Percentiles rank a stretch among this genome's conserved stretches.
phyloP scores from a whole-genome alignment of 2,329 filamentous ascomycete species.

The Calonectria naviculata region DNA sequence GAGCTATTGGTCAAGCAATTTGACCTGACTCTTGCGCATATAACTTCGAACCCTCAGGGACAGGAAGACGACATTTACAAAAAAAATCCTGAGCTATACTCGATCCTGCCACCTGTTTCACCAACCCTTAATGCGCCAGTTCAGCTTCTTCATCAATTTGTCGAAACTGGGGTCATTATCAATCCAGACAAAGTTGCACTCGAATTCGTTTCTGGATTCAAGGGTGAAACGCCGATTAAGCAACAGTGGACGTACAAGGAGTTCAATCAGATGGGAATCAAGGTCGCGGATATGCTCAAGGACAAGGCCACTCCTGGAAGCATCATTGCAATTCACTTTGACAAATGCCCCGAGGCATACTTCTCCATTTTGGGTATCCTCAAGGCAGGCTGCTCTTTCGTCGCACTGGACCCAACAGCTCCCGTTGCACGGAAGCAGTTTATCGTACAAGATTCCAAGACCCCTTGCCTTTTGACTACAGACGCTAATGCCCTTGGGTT shows the following conservation, averaged over 20 bases:
- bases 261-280: slow-evolving; percentile 77
- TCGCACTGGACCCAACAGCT: slow-evolving; percentile 82
- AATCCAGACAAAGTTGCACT: slow-evolving; percentile 74
- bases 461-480: slow-evolving; percentile 71
- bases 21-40: slow-evolving; percentile 71
- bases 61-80: slow-evolving; percentile 51
- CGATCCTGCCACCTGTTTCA: slow-evolving; percentile 72
- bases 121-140: slow-evolving; percentile 67
- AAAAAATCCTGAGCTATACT: slow-evolving; percentile 60
- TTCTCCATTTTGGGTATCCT: slow-evolving; percentile 85
- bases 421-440: slow-evolving; percentile 80
- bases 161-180: slow-evolving; percentile 70
- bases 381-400: slow-evolving; percentile 84
- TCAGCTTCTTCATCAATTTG: slow-evolving; percentile 79
- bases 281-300: slow-evolving; percentile 74
- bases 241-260: slow-evolving; percentile 79
- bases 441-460: slow-evolving; percentile 79
- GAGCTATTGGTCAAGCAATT: slow-evolving; percentile 76
- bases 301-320: slow-evolving; percentile 62
- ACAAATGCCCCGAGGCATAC: slow-evolving; percentile 87
- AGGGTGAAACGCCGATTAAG: slow-evolving; percentile 56
- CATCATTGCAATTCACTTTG: slow-evolving; percentile 82
- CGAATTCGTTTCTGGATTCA: slow-evolving; percentile 76
- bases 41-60: slow-evolving; percentile 62
- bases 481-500: slow-evolving; percentile 44